Evolutionary conservation across 345 rosid species (phyloP).

Genomic region (Eucalyptus sp.): DNA sequence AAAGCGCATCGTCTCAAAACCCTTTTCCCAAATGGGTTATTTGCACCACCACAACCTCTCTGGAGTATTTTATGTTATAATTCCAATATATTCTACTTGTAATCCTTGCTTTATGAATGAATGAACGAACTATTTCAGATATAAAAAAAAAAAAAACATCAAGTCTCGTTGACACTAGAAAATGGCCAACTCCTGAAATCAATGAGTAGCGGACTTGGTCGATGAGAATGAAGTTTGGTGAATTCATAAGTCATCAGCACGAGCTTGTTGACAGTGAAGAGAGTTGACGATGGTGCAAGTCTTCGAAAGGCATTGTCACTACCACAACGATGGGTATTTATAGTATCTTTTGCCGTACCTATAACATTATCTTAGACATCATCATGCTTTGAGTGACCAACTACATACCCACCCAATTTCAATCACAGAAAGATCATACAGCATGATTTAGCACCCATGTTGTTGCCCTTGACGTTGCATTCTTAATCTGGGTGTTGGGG

Average conservation of each 20-base stretch:
- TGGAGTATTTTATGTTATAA: no score
- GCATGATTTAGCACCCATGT: not conserved
- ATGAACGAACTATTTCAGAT: no score
- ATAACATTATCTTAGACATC: not conserved
- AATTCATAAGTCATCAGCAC: not conserved
- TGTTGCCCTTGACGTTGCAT: not conserved
- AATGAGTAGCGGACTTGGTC: not conserved
- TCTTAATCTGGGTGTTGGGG: not conserved
- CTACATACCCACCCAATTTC: not conserved
- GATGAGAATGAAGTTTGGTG: not conserved
- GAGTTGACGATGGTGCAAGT: not conserved
- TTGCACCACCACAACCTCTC: no score
- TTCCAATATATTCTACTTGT: no score
- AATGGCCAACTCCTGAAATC: not conserved
- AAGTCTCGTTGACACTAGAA: not conserved
- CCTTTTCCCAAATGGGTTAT: no score
- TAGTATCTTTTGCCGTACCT: not conserved
- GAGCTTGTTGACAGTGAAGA: not conserved
- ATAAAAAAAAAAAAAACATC: no score
- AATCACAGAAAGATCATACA: not conserved
- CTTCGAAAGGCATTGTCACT: not conserved
- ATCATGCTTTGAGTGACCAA: not conserved
- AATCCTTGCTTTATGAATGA: no score
- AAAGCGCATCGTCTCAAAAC: no score
- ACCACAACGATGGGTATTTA: not conserved